These are phyloP conservation scores for Hypsizygus marmoreus DNA, from an alignment of 768 basidiomycete genomes.

Conservation along the genomic window DNA sequence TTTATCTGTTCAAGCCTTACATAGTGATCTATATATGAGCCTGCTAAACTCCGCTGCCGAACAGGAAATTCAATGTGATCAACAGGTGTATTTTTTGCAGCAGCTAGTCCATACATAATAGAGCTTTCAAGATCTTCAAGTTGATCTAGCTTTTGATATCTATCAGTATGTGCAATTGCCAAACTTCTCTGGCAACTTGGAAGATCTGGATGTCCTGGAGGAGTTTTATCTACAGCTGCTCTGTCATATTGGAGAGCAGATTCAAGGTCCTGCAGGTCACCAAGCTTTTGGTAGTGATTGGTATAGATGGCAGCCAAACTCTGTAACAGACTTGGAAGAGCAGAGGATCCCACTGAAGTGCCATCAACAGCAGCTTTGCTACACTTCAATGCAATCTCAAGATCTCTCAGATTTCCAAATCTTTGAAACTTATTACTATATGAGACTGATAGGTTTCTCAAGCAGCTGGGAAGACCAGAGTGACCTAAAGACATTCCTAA, in stretches of 20 bases:
- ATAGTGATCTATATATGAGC: background rate
- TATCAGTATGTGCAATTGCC: background rate
- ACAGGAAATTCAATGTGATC: conserved; percentile 1
- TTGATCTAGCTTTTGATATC: background rate
- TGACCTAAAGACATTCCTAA: background rate
- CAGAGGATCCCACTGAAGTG: background rate
- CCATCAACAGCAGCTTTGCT: background rate
- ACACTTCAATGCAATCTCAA: conserved; percentile 1
- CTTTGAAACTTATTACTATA: background rate
- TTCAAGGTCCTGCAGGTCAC: background rate
- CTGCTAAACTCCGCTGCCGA: background rate
- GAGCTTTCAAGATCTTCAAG: conserved; percentile 5
- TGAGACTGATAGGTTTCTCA: background rate
- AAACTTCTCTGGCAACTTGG: background rate
- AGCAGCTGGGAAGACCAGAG: background rate
- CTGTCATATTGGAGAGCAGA: background rate
- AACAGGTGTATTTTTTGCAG: background rate
- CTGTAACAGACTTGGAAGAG: background rate
- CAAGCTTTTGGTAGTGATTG: background rate
- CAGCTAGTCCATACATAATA: conserved; percentile 5
- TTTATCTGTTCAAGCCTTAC: background rate
- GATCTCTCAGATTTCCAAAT: conserved; percentile 4
- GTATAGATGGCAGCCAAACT: background rate
- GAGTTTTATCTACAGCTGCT: background rate
- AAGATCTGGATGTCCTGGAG: background rate